Conservation (phyloP, 768 basidiomycete genomes). For the Agaricus blazei region DNA sequence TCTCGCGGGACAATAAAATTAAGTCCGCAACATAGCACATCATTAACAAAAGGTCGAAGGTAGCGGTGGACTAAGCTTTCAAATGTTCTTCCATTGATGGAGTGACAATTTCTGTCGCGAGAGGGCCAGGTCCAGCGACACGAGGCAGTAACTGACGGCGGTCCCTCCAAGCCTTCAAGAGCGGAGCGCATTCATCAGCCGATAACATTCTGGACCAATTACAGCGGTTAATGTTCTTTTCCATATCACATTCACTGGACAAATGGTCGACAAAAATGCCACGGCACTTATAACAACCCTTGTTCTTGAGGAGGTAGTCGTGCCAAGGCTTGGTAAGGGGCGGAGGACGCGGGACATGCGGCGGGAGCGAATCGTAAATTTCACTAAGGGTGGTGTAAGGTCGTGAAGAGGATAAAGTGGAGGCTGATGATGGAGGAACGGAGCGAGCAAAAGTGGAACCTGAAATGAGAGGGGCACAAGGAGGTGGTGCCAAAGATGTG, state of each 20-base stretch:
- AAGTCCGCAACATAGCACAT: no score
- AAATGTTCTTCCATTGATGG: constrained; percentile 25
- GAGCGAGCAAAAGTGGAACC: no score
- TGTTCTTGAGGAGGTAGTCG: neutral
- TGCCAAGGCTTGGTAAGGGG: neutral
- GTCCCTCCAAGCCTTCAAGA: no score
- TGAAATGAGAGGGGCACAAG: no score
- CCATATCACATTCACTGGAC: neutral
- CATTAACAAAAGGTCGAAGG: neutral
- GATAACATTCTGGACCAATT: neutral
- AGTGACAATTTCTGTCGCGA: no score
- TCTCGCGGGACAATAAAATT: no score
- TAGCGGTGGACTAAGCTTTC: constrained; percentile 21
- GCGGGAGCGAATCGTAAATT: neutral
- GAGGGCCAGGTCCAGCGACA: no score
- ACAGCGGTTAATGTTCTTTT: neutral
- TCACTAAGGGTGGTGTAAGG: neutral
- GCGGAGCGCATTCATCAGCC: no score
- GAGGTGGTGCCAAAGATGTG: no score
- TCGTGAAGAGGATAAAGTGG: no score
- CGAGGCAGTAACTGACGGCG: no score
- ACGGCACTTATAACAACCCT: neutral
- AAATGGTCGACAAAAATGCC: neutral
- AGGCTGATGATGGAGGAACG: no score
- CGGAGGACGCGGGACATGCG: neutral